Percentiles rank a stretch among this genome's conserved stretches.
Evolutionary conservation across 768 basidiomycete species (phyloP).

Genomic region (Tricholoma furcatifolium): DNA sequence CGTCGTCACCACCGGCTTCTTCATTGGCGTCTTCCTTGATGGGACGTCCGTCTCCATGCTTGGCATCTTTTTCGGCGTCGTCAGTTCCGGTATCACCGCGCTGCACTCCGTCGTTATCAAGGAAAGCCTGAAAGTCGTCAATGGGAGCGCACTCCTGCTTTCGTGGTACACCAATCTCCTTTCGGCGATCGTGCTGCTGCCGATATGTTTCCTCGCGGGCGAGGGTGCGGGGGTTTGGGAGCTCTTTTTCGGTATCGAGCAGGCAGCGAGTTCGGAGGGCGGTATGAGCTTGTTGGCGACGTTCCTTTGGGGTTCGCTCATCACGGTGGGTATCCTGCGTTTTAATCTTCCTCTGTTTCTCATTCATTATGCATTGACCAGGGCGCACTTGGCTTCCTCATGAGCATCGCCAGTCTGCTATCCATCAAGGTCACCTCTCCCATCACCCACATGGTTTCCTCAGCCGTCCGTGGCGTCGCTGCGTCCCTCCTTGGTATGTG

Average conservation of each 20-base stretch:
- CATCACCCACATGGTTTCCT: conserved; percentile 96
- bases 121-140: conserved; percentile 73
- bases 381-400: conserved; percentile 89
- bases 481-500: conserved; percentile 82
- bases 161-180: conserved; percentile 92
- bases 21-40: conserved; percentile 84
- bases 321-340: conserved; percentile 56
- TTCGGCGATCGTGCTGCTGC: conserved; percentile 70
- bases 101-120: conserved; percentile 95
- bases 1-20: conserved; percentile 90
- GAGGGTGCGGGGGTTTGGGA: conserved; percentile 66
- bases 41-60: conserved; percentile 52
- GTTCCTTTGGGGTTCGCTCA: conserved; percentile 75
- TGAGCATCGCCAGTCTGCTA: conserved; percentile 89
- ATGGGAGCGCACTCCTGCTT: conserved; percentile 80
- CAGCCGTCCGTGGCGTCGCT: conserved; percentile 91
- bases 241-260: conserved; percentile 52
- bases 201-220: conserved; percentile 71
- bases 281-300: conserved; percentile 51
- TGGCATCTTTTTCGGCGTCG: conserved; percentile 80
- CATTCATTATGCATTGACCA: conserved; percentile 30
- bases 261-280: conserved; percentile 34
- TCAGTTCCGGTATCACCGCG: conserved; percentile 84
- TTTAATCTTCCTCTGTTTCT: not conserved
- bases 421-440: conserved; percentile 98